These are phyloP conservation scores for Telopea speciosissima DNA, from an alignment of 177 flowering plant genomes.

Conservation along the genomic window DNA sequence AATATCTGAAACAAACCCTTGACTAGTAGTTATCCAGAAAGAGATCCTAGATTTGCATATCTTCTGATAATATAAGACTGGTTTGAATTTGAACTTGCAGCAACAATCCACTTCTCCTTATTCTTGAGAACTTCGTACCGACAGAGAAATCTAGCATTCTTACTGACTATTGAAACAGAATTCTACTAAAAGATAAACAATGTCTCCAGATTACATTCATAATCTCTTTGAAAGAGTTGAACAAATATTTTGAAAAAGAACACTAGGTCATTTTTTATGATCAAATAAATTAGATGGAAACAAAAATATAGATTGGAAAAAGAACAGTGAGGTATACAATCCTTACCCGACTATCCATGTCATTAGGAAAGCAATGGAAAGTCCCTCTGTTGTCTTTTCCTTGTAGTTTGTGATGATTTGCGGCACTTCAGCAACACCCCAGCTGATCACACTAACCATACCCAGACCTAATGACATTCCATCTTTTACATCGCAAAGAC, in stretches of 20 bases:
- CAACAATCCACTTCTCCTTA: too few species aligned
- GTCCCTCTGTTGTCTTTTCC: slow-evolving; percentile 49
- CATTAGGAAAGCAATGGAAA: slow-evolving; percentile 47
- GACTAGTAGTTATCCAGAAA: too few species aligned
- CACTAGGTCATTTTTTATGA: not conserved
- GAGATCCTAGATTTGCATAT: too few species aligned
- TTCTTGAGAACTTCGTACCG: too few species aligned
- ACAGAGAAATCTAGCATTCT: too few species aligned
- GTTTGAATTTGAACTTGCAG: too few species aligned
- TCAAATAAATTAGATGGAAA: not conserved
- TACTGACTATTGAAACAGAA: too few species aligned
- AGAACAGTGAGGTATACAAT: not conserved
- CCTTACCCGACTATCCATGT: slow-evolving; percentile 68
- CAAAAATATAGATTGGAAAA: not conserved
- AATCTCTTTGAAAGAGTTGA: not conserved
- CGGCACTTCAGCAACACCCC: slow-evolving; percentile 73
- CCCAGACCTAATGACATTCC: slow-evolving; percentile 47
- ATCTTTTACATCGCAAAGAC: slow-evolving; percentile 47
- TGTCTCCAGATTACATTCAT: too few species aligned
- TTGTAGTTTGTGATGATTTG: slow-evolving; percentile 58
- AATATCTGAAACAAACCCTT: too few species aligned
- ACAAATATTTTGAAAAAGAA: not conserved
- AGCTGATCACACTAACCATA: slow-evolving; percentile 49
- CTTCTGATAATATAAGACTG: too few species aligned
- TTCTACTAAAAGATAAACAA: too few species aligned